Evolutionary conservation across 495 filamentous ascomycete species (phyloP).

Genomic region (Clohesyomyces aquaticus): DNA sequence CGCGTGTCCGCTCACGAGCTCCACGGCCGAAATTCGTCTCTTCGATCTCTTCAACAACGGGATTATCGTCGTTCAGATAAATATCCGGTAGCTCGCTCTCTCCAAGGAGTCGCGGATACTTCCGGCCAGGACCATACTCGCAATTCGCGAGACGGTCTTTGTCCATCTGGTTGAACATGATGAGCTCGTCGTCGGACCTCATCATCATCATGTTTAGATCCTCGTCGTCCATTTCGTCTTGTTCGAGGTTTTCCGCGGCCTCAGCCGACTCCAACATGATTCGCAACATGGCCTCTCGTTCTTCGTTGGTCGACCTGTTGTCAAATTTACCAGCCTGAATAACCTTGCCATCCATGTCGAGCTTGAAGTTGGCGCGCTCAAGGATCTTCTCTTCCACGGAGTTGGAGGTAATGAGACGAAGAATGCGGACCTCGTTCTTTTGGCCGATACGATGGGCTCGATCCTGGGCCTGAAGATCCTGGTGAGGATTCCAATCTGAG

Average conservation of each 20-base stretch:
- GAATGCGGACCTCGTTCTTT: conserved; percentile 98
- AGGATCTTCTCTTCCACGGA: conserved; percentile 99
- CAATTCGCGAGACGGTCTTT: conserved; percentile 65
- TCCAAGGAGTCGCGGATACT: conserved; percentile 75
- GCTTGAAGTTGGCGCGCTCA: conserved; percentile 94
- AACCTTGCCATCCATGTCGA: conserved; percentile 99
- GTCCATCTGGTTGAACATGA: conserved; percentile 63
- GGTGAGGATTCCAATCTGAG: conserved; percentile 99
- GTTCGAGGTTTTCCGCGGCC: conserved; percentile 77
- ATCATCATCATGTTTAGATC: conserved; percentile 80
- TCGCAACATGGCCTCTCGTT: conserved; percentile 92
- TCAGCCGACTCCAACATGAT: conserved; percentile 91
- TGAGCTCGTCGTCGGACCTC: conserved; percentile 49
- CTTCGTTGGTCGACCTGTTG: conserved; percentile 98
- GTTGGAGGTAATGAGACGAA: conserved; percentile 92
- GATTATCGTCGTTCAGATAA: conserved; percentile 84
- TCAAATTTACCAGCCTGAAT: conserved; percentile 99
- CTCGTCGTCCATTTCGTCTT: conserved; percentile 90
- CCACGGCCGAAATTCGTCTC: conserved; percentile 77
- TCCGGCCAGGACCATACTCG: conserved; percentile 72
- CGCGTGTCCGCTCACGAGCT: conserved; percentile 87
- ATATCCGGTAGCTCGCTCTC: conserved; percentile 92
- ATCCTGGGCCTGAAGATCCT: conserved; percentile 98
- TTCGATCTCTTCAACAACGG: conserved; percentile 74
- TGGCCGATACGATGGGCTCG: conserved; percentile 99